These are phyloP conservation scores for Schizophyllum amplum DNA, from an alignment of 1,284 basidiomycete species.

Conservation along the genomic window DNA sequence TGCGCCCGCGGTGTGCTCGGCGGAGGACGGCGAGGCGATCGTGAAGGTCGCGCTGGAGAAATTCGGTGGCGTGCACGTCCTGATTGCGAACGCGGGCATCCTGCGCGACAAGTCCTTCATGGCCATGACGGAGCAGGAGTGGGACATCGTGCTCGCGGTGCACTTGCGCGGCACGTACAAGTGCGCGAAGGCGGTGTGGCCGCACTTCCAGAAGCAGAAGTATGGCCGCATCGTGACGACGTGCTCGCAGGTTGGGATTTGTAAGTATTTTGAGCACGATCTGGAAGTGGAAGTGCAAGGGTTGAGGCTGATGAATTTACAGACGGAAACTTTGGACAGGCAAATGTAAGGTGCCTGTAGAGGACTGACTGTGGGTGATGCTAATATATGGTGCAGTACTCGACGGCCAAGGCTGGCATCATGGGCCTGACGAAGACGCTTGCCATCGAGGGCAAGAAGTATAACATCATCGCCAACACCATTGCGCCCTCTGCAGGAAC, in stretches of 20 bases:
- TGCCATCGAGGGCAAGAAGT: conserved; percentile 88
- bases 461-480: conserved; percentile 84
- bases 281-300: background rate
- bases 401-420: conserved; percentile 91
- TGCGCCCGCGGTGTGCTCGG: conserved; percentile 76
- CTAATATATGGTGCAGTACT: no score
- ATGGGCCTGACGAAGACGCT: conserved; percentile 87
- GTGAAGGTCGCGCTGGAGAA: conserved; percentile 84
- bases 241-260: conserved; percentile 88
- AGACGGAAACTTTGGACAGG: conserved; percentile 95
- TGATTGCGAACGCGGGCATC: conserved; percentile 94
- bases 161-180: conserved; percentile 60
- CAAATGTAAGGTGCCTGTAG: conserved; percentile 44
- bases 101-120: conserved; percentile 89
- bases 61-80: conserved; percentile 85
- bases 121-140: conserved; percentile 86
- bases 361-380: background rate
- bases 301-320: no score
- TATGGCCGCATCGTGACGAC: conserved; percentile 96
- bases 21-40: conserved; percentile 87
- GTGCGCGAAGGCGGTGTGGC: conserved; percentile 95
- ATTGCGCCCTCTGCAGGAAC: conserved; percentile 90
- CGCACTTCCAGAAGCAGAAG: conserved; percentile 94
- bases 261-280: conserved; percentile 35
- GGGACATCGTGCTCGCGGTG: conserved; percentile 88